These are phyloP conservation scores for Neurospora hispaniola DNA, from an alignment of 495 filamentous ascomycete species.

Conservation along the genomic window DNA sequence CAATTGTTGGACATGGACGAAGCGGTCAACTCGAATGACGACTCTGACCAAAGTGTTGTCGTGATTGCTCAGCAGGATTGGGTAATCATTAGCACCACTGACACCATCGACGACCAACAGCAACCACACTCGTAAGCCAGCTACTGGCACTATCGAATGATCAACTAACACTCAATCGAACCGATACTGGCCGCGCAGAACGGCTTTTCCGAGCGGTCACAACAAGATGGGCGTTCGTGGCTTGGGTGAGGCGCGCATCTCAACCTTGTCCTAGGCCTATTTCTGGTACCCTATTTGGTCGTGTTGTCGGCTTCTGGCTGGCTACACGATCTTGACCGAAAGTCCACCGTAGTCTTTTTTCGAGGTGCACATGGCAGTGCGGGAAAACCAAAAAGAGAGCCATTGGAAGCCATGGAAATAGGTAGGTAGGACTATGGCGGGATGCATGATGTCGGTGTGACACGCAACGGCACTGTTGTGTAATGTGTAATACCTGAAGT, in stretches of 20 bases:
- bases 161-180: background rate
- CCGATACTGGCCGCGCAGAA: background rate
- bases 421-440: background rate
- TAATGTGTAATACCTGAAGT: background rate
- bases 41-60: background rate
- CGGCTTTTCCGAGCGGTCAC: background rate
- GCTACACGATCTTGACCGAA: background rate
- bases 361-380: background rate
- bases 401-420: background rate
- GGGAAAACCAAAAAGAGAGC: background rate
- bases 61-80: constrained; percentile 10
- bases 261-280: background rate
- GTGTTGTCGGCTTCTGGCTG: background rate
- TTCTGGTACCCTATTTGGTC: background rate
- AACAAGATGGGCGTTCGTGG: background rate
- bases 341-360: background rate
- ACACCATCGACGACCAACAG: background rate
- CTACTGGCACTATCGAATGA: background rate
- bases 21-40: background rate
- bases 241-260: background rate
- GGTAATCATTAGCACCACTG: background rate
- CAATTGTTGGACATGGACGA: background rate
- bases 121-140: background rate
- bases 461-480: background rate
- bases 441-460: background rate